Base-by-base conservation (phyloP, 139 green algal species). In the Tetratostichococcus sp. region DNA sequence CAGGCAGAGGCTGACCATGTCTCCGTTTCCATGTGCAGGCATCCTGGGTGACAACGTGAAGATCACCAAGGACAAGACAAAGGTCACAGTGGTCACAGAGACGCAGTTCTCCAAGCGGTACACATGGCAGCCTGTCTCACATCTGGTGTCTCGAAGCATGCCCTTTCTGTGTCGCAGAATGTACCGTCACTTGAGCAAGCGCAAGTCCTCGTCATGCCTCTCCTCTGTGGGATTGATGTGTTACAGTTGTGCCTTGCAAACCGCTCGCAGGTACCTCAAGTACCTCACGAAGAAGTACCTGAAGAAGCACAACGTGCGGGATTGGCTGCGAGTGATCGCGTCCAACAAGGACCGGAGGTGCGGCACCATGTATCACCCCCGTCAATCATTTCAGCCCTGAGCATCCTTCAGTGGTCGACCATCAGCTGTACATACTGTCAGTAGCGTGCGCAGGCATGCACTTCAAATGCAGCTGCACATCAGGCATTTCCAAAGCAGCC, bases 261-360 rank as follows among this genome's bases (percentile, higher is more conserved):
- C n/a, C n/a, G 19, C 43, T 17, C 35, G 32, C 73, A 84, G 90
- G 59, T 97, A 97, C 86, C 86, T 99, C 67, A 99, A 99, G 90
- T 99, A 99, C 89, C 82, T 99, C 69, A 99, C 95, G 32, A 99
- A 99, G 93, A 99, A 99, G 90, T 99, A 97, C 92, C 80, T 99
- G 82, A 99, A 98, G 90, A 98, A 99, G 94, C 94, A 99, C 94
- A 97, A 97, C 83, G 96, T 99, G 68, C 88, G 94, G 30, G 94
- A 98, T 80, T 98, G 95, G 95, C 93, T 99, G 79, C 92, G 95
- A 35, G 95, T 99, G 35, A 97, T 99, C 80, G 95, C 95, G 30
- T 96, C 92, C 73, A 97, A 97, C 94, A 98, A 99, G 89, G 95
- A 99, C 86, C 77, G 93, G 30, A 85, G 69, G 84, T 85, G 39